Base-by-base conservation (phyloP, 2,329 filamentous ascomycete genomes). In the Penicillium aurantiogriseum region DNA sequence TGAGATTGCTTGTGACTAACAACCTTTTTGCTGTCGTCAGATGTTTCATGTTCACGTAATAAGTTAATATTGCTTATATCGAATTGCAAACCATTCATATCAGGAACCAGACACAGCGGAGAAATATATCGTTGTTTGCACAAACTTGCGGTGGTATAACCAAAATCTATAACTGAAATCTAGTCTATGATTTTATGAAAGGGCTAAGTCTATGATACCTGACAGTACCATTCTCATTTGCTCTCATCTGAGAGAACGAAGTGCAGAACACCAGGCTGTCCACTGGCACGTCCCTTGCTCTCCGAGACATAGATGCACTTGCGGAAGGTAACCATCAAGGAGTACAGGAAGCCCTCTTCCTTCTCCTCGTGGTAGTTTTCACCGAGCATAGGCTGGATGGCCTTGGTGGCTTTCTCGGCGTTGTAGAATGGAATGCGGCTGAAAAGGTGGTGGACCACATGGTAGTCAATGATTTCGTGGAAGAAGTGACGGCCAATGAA, bases 401-500 rank as follows among this genome's bases (percentile, higher is more conserved):
- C 81, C 56, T 80, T 75, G 10, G 83, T 84, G n/a, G 83, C 83
- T 67, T 84, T 80, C 58, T 82, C 79, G 23, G 83, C 83, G 63
- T 84, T 77, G 76, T 87, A 87, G 71, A 85, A 85, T 15, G 84
- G 84, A 45, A 86, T 85, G 7, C 75, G 82, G 74, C 84, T 81
- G 71, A 86, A 84, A 11, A 84, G 74, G 64, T 88, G 85, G 71
- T 87, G 85, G 25, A 86, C 79, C 19, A 88, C 85, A 66, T 88
- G 85, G 51, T 81, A 82, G 62, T 85, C 84, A 44, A 87, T 85
- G 69, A 88, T 88, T 61, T 83, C 81, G 72, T 88, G 85, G 79
- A 88, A 86, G 60, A 88, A 75, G 71, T 87, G 81, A n/a, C 79
- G 79, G 48, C 85, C 85, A 61, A 88, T 81, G 69, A 85, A 87